A percentile compares a stretch with the other conserved stretches of the same genome.
These are phyloP conservation scores for Cladosporium sp. DNA, from an alignment of 2,329 filamentous ascomycete species.

Conservation along the genomic window DNA sequence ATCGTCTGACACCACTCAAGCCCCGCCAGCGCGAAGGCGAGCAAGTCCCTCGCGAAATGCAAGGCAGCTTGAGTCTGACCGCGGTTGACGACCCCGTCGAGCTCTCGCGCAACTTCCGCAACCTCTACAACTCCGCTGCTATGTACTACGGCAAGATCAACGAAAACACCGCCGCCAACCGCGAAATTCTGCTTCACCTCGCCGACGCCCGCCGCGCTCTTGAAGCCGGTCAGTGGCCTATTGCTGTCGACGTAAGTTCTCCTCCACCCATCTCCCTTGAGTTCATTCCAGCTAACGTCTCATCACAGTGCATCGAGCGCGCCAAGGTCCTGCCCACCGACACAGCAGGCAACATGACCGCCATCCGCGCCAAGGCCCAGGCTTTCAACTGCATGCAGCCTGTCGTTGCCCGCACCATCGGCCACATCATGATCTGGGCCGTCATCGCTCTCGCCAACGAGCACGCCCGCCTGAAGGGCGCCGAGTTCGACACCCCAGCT, in stretches of 20 bases:
- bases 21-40: constrained; percentile 49
- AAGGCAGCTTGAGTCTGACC: constrained; percentile 61
- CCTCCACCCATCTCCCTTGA: not conserved
- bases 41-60: constrained; percentile 35
- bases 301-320: constrained; percentile 53
- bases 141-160: constrained; percentile 60
- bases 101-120: constrained; percentile 59
- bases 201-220: constrained; percentile 58
- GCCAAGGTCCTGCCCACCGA: constrained; percentile 77
- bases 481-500: constrained; percentile 63
- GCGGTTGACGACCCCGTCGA: constrained; percentile 63
- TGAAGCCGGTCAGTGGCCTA: constrained; percentile 55
- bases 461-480: constrained; percentile 64
- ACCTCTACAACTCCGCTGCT: constrained; percentile 58
- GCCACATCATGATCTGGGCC: constrained; percentile 89
- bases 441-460: constrained; percentile 80
- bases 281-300: constrained; percentile 42
- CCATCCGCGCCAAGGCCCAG: constrained; percentile 74
- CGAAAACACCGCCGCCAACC: constrained; percentile 54
- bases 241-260: constrained; percentile 60
- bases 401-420: constrained; percentile 82
- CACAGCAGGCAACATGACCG: constrained; percentile 68
- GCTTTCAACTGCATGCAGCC: constrained; percentile 75
- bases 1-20: constrained; percentile 75
- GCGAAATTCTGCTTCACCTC: constrained; percentile 57